Evolutionary conservation across 805 yeast species (phyloP).

Genomic region (Candida silvatica): DNA sequence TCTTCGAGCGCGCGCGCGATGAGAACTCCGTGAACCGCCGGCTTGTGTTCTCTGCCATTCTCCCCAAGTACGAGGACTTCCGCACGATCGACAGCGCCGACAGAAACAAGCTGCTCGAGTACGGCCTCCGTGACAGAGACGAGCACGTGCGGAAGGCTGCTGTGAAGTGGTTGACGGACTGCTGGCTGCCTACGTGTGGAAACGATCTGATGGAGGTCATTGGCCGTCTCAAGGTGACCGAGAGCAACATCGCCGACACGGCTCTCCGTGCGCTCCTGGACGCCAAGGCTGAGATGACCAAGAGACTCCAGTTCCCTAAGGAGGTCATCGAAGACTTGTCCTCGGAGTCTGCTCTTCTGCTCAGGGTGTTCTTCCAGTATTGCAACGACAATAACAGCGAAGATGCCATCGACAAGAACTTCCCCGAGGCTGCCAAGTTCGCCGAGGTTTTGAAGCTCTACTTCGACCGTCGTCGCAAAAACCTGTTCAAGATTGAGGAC

Average conservation of each 20-base stretch:
- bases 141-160: slow-evolving; percentile 66
- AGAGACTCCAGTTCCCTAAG: slow-evolving; percentile 51
- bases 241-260: slow-evolving; percentile 54
- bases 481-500: slow-evolving; percentile 16
- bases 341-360: slow-evolving; percentile 66
- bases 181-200: slow-evolving; percentile 64
- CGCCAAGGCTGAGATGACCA: slow-evolving; percentile 52
- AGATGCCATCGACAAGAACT: slow-evolving; percentile 54
- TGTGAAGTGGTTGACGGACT: slow-evolving; percentile 51
- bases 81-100: slow-evolving; percentile 38
- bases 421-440: slow-evolving; percentile 73
- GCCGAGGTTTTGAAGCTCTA: slow-evolving; percentile 53
- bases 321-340: slow-evolving; percentile 63
- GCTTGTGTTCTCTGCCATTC: slow-evolving; percentile 56
- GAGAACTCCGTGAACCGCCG: slow-evolving; percentile 63
- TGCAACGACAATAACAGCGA: slow-evolving; percentile 46
- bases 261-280: slow-evolving; percentile 61
- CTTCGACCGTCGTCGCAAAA: slow-evolving; percentile 36
- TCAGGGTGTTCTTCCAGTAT: slow-evolving; percentile 56
- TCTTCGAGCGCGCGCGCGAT: slow-evolving; percentile 81
- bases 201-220: slow-evolving; percentile 67
- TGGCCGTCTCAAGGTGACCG: slow-evolving; percentile 62
- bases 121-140: slow-evolving; percentile 90
- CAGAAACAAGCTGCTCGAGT: slow-evolving; percentile 59
- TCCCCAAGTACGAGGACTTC: slow-evolving; percentile 61